Base-by-base conservation (phyloP, 768 basidiomycete species). In the Dioszegia aurantiaca region DNA sequence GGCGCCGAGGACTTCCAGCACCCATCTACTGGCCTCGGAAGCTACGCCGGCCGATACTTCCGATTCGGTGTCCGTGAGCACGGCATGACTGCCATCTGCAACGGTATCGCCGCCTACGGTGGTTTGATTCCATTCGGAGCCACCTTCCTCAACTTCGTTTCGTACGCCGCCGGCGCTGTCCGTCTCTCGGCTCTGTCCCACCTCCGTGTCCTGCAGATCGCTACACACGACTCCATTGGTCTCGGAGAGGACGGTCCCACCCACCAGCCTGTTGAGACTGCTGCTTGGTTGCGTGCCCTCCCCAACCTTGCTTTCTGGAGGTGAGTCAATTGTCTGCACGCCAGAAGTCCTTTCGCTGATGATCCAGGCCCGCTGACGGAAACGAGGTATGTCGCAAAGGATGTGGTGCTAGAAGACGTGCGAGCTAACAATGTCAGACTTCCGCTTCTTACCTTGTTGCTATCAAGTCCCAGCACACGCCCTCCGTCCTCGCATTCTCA, bases 31-130 rank as follows among this genome's bases (percentile, higher is more conserved):
- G 85, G 85, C 30, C 82, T 94, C 42, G 93, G 93, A 58, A 82
- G 76, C 59, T 94, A 91, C 78, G 79, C 84, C 56, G 93, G 93
- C 52, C 87, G 86, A 45, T 95, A 97, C 77, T 85, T 97, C 76
- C 88, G 92, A 55, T 97, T 88, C 80, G 93, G 93, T 83, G 91
- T 97, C 57, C 89, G 93, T 78, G 93, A 97, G 78, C 93, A 97
- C 78, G 93, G 82, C 66, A 97, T 95, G 92, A 89, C 87, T 69
- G 93, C 92, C 55, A 91, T 97, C 69, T 89, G 86, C 65, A 95
- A 95, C 77, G 92, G 92, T 75, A 77, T 93, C 61, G 77, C 81
- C 61, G 92, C 91, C 2, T 97, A 95, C 78, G 92, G 92, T 60
- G 89, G 85, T 68, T 85, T 93, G 71, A 83, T 94, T 61, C 92